Conservation (phyloP, 768 basidiomycete genomes). For the Tephrocybe sp. region DNA sequence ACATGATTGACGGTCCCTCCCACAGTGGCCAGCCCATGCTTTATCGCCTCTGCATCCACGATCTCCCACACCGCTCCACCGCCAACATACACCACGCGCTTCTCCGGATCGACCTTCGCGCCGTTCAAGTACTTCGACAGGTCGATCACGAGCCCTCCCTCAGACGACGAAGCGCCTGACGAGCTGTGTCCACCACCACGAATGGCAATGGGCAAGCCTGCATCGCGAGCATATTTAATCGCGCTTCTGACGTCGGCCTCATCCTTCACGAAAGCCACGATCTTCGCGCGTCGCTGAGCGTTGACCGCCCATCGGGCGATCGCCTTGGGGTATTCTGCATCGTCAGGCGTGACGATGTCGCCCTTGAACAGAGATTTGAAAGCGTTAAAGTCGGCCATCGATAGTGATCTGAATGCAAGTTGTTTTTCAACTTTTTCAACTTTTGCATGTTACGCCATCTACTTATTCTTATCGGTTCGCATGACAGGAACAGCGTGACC, state of each 20-base stretch:
- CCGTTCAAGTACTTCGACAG: slow-evolving; percentile 23
- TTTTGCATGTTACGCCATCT: too few relatives aligned
- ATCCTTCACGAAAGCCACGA: slow-evolving; percentile 19
- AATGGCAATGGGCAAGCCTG: slow-evolving; percentile 30
- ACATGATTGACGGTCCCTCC: slow-evolving; percentile 48
- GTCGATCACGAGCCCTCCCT: slow-evolving; percentile 43
- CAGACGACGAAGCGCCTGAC: slow-evolving; percentile 33
- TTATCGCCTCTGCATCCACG: slow-evolving; percentile 36
- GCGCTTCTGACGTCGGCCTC: slow-evolving; percentile 15
- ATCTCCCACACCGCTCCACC: slow-evolving; percentile 40
- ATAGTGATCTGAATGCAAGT: too few relatives aligned
- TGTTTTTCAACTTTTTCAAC: too few relatives aligned
- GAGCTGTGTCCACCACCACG: slow-evolving; percentile 39
- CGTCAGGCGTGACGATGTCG: too few relatives aligned
- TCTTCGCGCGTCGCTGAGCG: too few relatives aligned
- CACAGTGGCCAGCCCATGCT: slow-evolving; percentile 39
- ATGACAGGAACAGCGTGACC: too few relatives aligned
- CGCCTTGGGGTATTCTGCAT: slow-evolving; percentile 14
- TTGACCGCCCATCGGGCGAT: slow-evolving; percentile 21
- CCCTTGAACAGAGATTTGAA: slow-evolving; percentile 16
- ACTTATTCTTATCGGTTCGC: too few relatives aligned
- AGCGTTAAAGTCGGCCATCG: background rate
- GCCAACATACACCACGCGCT: too few relatives aligned
- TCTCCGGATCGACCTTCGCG: too few relatives aligned
- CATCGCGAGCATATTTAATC: slow-evolving; percentile 14